Evolutionary conservation across 2,329 filamentous ascomycete species (phyloP).

Genomic region (Fusarium duplospermum): DNA sequence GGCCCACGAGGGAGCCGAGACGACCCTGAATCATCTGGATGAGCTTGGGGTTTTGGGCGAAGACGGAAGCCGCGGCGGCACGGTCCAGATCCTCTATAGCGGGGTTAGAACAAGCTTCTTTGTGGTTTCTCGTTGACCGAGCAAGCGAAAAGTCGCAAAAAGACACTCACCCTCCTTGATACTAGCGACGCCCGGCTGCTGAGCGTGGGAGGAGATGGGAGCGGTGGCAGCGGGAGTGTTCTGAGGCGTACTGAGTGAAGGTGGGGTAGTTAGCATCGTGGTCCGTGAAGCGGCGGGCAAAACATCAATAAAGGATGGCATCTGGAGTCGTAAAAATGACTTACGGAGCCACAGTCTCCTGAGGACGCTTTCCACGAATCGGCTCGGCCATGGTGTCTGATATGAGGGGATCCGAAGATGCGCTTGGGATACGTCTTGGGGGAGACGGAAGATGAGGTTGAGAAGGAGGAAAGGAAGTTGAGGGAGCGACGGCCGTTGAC

Average conservation of each 20-base stretch:
- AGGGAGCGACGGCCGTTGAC: constrained; percentile 49
- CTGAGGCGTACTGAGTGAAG: constrained; percentile 87
- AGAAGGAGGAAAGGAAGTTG: constrained; percentile 50
- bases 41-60: constrained; percentile 94
- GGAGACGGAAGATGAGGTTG: constrained; percentile 44
- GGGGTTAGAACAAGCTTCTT: constrained; percentile 31
- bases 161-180: constrained; percentile 90
- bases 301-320: constrained; percentile 33
- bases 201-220: constrained; percentile 96
- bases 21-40: constrained; percentile 98
- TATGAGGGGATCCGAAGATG: constrained; percentile 41
- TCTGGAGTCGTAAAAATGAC: constrained; percentile 47
- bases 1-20: constrained; percentile 90
- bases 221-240: constrained; percentile 97
- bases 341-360: constrained; percentile 69
- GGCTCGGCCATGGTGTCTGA: constrained; percentile 68
- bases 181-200: constrained; percentile 91
- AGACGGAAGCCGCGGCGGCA: constrained; percentile 87
- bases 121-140: constrained; percentile 2
- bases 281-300: constrained; percentile 34
- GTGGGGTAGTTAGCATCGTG: constrained; percentile 54
- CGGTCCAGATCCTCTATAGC: constrained; percentile 87
- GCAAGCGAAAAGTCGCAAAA: constrained; percentile 6
- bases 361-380: constrained; percentile 72
- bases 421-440: constrained; percentile 46